Conservation (phyloP, 2,329 filamentous ascomycete genomes). For the Erysiphe pulchra region DNA sequence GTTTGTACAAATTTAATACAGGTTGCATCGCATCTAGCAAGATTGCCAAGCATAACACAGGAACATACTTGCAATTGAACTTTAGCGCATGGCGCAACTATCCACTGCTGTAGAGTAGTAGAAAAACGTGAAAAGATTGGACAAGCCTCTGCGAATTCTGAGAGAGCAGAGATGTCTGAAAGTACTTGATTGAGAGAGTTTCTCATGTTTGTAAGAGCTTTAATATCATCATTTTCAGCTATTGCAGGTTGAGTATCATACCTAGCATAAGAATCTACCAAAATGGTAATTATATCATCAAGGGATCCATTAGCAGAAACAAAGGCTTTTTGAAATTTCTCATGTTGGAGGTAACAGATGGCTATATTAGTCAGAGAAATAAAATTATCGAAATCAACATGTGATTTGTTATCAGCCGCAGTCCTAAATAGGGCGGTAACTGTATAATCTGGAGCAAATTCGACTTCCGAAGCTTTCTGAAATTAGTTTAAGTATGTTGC, state of each 20-base stretch:
- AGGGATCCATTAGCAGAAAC: conserved; percentile 16
- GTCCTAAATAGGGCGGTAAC: conserved; percentile 24
- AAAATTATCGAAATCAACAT: conserved; percentile 28
- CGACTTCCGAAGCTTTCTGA: conserved; percentile 9
- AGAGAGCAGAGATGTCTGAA: conserved; percentile 24
- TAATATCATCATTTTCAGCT: conserved; percentile 18
- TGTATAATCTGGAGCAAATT: conserved; percentile 18
- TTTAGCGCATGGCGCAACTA: conserved; percentile 14
- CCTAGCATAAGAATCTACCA: conserved; percentile 21
- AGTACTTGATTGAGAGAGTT: conserved; percentile 24
- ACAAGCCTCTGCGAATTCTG: conserved; percentile 19
- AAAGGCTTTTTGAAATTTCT: conserved; percentile 21
- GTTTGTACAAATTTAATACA: conserved; percentile 24
- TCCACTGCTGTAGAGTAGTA: conserved; percentile 21
- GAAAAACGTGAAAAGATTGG: conserved; percentile 19
- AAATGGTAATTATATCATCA: conserved; percentile 21
- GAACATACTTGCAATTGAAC: conserved; percentile 26
- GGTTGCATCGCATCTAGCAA: conserved; percentile 29
- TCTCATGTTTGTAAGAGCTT: conserved; percentile 24
- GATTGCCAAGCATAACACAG: conserved; percentile 34
- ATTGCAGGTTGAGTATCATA: conserved; percentile 14
- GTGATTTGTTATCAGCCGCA: conserved; percentile 17
- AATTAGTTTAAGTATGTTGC: background rate
- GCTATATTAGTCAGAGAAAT: conserved; percentile 24
- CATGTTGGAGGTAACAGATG: conserved; percentile 27